phyloP scores from a whole-genome alignment of 164 flowering plant genomes.

The Warburgia ugandensis region DNA sequence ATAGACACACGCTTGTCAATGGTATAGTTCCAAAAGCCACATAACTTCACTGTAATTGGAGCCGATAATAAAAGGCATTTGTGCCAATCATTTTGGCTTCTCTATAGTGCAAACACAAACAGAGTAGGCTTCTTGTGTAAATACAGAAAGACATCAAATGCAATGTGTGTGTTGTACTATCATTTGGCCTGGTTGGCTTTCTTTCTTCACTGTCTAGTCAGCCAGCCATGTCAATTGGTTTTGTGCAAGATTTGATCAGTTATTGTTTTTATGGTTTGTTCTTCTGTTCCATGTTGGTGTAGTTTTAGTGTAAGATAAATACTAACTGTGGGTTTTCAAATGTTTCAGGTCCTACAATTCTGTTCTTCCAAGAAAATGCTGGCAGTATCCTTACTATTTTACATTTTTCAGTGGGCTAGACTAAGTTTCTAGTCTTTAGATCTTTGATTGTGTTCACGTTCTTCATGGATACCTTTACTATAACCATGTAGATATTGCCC shows the following conservation, averaged over 20 bases:
- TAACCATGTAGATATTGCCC: constrained; percentile 75
- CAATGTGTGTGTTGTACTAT: too few relatives aligned
- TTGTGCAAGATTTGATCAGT: not conserved
- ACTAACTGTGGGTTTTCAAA: constrained; percentile 5
- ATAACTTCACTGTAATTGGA: too few relatives aligned
- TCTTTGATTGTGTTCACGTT: not conserved
- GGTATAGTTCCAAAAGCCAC: too few relatives aligned
- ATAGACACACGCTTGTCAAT: too few relatives aligned
- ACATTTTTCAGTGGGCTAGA: constrained; percentile 1
- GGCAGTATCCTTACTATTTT: constrained; percentile 81
- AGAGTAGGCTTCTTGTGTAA: too few relatives aligned
- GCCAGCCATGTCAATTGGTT: not conserved
- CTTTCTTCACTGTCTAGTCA: not conserved
- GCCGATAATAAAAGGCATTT: too few relatives aligned
- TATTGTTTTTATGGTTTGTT: not conserved
- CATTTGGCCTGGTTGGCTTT: not conserved
- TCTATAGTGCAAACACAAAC: too few relatives aligned
- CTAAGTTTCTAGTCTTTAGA: not conserved
- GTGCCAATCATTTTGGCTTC: too few relatives aligned
- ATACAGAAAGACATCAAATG: too few relatives aligned
- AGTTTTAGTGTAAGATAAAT: not conserved
- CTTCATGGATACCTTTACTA: constrained; percentile 37
- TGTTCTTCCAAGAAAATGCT: constrained; percentile 99
- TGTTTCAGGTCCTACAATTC: constrained; percentile 92
- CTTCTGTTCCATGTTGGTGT: not conserved